Base-by-base conservation (phyloP, 2,329 filamentous ascomycete species). In the Ophiostoma triangulosporum region DNA sequence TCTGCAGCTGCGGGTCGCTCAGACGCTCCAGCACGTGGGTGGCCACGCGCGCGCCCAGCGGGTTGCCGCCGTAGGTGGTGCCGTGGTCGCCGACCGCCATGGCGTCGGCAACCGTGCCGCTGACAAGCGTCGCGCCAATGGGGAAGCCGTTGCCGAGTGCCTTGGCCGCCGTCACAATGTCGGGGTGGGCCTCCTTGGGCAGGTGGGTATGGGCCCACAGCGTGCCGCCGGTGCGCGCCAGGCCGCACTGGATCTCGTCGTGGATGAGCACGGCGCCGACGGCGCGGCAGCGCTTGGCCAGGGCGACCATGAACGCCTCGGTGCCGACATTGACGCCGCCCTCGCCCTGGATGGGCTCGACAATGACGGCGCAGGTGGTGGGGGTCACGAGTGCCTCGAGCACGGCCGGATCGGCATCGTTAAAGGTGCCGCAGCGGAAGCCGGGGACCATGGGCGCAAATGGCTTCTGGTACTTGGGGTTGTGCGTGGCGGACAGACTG, bases 321-420 rank as follows among this genome's bases (percentile, higher is more conserved):
- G 78, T 84, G 3, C 88, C 93, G 11, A 86, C 81, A 61, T 91
- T 85, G 51, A 98, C 85, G 60, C 93, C 93, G 15, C 93, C 93
- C 70, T 98, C 93, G 55, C 93, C 93, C 70, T 98, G 93, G 57
- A 98, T 95, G 8, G 93, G 93, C 74, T 98, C 93, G 46, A 98
- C 79, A 55, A 98, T 90, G 20, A 98, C 93, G 64, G 88, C 90
- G 63, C 90, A 96, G 0, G 93, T 97, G 60, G 83, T 80, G 20
- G 88, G 81, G 0, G 84, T 95, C 29, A 98, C 82, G 17, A 95
- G 72, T 1, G 76, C 76, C 17, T 83, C 71, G 52, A 98, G 78
- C 15, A 74, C 82, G 2, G 72, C 76, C 14, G 91, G 70, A 64
- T 97, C 84, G 12, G 91, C 71, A 64, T 97, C 84, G 65, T 98